Base-by-base conservation (phyloP, 164 flowering plant genomes). In the Amborella trichopoda region DNA sequence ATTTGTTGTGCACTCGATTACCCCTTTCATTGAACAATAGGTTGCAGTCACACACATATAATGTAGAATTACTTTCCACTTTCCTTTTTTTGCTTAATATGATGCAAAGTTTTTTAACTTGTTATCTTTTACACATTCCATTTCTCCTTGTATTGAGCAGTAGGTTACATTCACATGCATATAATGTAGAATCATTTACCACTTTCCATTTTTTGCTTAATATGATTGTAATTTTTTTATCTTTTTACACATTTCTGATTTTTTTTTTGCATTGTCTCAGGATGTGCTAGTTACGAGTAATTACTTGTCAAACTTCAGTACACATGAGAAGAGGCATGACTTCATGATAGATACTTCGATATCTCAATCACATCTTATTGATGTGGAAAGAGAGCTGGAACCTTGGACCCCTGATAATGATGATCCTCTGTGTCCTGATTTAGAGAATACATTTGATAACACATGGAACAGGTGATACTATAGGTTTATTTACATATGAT, bases 341-440 rank as follows among this genome's bases (percentile, higher is more conserved):
- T 53, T 88, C 34, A 52, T 93, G 89, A 67, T 72, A 28, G 97
- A 93, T 58, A 83, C 97, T 12, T 56, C 2, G 40, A 88, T 93
- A 61, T 85, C 99, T 14, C 81, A 78, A 26, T 72, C 95, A 46
- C 73, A 73, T 25, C 65, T 54, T 62, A 67, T 48, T 55, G 97
- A 88, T 3, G 42, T 50, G 46, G 87, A 63, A 54, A 81, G 95
- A 68, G 89, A 83, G 59, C 73, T 93, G 52, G 80, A 62, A 54
- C 94, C 73, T 4, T 93, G 97, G 99, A 63, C 80, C 14, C 99
- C 97, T 40, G 95, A 85, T 72, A 86, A 74, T 61, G 77, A 74
- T 66, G 75, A 59, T 62, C 81, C 81, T 2, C 78, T 69, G 16
- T 72, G 75, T 52, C 84, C 95, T 27, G 96, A 85, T 46, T 53